Conservation (phyloP, 768 basidiomycete genomes). For the Hysterangium stoloniferum region DNA sequence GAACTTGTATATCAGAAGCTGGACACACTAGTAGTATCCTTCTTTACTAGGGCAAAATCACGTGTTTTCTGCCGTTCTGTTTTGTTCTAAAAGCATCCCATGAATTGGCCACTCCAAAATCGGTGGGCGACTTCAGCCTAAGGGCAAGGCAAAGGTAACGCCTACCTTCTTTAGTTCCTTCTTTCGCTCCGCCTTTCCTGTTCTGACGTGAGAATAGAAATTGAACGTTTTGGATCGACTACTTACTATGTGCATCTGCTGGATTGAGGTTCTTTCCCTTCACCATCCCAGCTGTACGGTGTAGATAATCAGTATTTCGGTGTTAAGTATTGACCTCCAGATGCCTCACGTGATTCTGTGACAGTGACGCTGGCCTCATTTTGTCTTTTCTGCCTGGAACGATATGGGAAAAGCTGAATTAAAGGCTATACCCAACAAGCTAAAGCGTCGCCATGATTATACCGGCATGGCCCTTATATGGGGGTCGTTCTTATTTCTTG, state of each 20-base stretch:
- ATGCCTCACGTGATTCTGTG: neutral
- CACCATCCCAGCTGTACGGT: conserved; percentile 41
- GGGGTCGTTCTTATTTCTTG: conserved; percentile 8
- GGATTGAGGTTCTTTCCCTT: conserved; percentile 87
- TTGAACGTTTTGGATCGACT: neutral
- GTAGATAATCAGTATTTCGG: neutral
- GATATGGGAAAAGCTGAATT: conserved; percentile 6
- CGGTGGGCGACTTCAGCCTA: conserved; percentile 25
- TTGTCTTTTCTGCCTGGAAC: neutral
- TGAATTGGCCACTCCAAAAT: too few species aligned
- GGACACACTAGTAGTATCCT: conserved; percentile 72
- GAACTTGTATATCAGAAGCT: neutral
- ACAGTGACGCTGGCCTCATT: neutral
- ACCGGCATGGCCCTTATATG: conserved; percentile 1
- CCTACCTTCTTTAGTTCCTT: conserved; percentile 92
- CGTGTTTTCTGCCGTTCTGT: conserved; percentile 68
- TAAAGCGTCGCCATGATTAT: neutral
- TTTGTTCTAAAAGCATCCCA: conserved; percentile 90
- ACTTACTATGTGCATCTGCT: conserved; percentile 86
- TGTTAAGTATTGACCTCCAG: too few species aligned
- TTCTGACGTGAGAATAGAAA: conserved; percentile 7
- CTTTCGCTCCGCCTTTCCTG: conserved; percentile 88
- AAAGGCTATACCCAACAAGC: neutral
- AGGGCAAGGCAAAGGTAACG: conserved; percentile 9
- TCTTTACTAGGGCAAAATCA: conserved; percentile 90